These are phyloP conservation scores for Choanephora cucurbitarum DNA, from an alignment of 371 early-diverging fungal species.

Conservation along the genomic window DNA sequence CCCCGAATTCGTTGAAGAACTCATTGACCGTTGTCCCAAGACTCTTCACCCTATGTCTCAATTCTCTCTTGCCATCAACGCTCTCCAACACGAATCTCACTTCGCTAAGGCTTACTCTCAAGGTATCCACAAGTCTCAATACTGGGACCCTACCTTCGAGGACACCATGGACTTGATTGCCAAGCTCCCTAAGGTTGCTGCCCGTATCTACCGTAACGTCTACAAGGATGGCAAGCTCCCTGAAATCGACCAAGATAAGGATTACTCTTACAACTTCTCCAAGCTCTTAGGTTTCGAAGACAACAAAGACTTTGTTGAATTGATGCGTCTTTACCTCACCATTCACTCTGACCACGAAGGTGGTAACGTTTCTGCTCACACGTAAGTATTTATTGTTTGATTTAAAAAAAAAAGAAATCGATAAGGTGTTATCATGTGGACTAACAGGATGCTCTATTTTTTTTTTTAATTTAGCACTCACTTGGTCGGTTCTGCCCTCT, in stretches of 20 bases:
- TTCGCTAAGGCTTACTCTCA: constrained; percentile 96
- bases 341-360: constrained; percentile 99
- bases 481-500: constrained; percentile 96
- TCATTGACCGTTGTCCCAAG: constrained; percentile 96
- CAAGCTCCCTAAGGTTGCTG: constrained; percentile 95
- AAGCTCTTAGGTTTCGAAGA: constrained; percentile 89
- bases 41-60: constrained; percentile 99
- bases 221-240: constrained; percentile 96
- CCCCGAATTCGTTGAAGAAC: constrained; percentile 92
- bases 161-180: constrained; percentile 98
- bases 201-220: constrained; percentile 98
- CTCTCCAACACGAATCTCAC: constrained; percentile 92
- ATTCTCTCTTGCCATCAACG: constrained; percentile 94
- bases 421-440: too few relatives aligned
- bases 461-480: constrained; percentile 61
- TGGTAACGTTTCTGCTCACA: constrained; percentile 96
- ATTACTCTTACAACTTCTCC: constrained; percentile 96
- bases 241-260: constrained; percentile 79
- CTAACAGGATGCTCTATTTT: too few relatives aligned
- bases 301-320: constrained; percentile 89
- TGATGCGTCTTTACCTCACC: constrained; percentile 97
- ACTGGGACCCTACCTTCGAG: constrained; percentile 97
- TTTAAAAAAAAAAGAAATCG: too few relatives aligned
- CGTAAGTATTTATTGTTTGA: constrained; percentile 49
- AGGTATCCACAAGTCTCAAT: constrained; percentile 94